Conservation (phyloP, 2,329 filamentous ascomycete genomes). For the Rhytidhysteron rufulum region DNA sequence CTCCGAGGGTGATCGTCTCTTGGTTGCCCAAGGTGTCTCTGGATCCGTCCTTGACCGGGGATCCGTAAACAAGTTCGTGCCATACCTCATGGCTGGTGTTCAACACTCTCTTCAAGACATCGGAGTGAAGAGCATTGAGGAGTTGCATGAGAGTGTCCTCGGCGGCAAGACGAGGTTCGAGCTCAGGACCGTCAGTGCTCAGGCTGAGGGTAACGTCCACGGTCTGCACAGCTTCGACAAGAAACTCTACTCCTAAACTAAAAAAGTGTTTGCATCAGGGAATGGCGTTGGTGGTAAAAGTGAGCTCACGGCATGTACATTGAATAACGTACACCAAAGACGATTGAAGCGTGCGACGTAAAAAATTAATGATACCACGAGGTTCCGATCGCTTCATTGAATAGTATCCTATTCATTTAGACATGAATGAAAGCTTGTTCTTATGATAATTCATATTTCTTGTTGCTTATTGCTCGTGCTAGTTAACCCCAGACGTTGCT, state of each 20-base stretch:
- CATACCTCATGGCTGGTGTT: conserved; percentile 89
- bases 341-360: neutral
- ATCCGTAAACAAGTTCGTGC: conserved; percentile 90
- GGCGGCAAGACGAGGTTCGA: conserved; percentile 84
- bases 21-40: conserved; percentile 95
- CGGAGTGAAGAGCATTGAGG: conserved; percentile 74
- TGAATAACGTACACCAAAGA: too few species aligned
- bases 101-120: conserved; percentile 98
- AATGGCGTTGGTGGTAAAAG: conserved; percentile 1
- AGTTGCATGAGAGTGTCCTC: conserved; percentile 71
- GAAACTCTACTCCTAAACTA: conserved; percentile 90
- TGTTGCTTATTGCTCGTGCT: too few species aligned
- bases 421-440: conserved; percentile 1
- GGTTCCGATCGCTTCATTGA: neutral
- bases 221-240: conserved; percentile 98
- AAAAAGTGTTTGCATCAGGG: neutral
- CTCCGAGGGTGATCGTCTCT: conserved; percentile 89
- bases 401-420: neutral
- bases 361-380: conserved; percentile 33
- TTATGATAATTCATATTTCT: too few species aligned
- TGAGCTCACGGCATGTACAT: too few species aligned
- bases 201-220: conserved; percentile 95
- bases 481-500: too few species aligned
- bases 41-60: conserved; percentile 78
- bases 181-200: conserved; percentile 87